Base-by-base conservation (phyloP, 1,284 basidiomycete genomes). In the Ganoderma resinaceum region DNA sequence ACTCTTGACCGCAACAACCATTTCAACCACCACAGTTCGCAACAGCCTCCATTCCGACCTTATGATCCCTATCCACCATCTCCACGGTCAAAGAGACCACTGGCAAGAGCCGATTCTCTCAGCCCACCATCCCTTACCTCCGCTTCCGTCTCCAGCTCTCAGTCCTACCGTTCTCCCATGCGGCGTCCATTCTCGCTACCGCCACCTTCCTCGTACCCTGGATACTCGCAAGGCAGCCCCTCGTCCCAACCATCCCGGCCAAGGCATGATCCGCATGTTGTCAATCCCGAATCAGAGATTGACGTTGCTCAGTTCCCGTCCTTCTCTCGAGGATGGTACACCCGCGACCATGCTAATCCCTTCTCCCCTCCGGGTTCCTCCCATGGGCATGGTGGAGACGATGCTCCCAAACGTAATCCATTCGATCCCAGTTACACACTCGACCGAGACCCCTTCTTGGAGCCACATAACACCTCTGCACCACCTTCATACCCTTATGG, bases 311-410 rank as follows among this genome's bases (percentile, higher is more conserved):
- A 85, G 46, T 91, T 90, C 76, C 89, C 90, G 23, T 80, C 85
- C 7, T 91, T 87, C 85, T 85, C 89, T 33, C 82, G 84, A 33
- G 81, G 81, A 20, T 91, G 89, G 89, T 90, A 90, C 75, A 78
- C 76, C 14, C 77, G 79, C 9, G 68, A 76, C 4, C 67, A 42
- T 66, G 67, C 63, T 62, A 68, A 65, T 65, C 69, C 74, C 57
- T 61, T 70, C 73, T 66, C 76, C 65, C 67, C 75, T 59, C 70
- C 69, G 38, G 49, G 61, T 29, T 70, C 71, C 14, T 63, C 68
- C 2, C 65, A 72, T 55, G 66, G 43, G 33, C 57, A 68, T 60
- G 65, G 61, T 37, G 49, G 61, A 38, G 63, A 63, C 42, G 71
- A 65, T 23, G 9, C 66, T 18, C 65, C 65, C 58, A 71, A 74